Conservation (phyloP, 78 protist genomes). For the Dictyostelium brefeldianum region DNA sequence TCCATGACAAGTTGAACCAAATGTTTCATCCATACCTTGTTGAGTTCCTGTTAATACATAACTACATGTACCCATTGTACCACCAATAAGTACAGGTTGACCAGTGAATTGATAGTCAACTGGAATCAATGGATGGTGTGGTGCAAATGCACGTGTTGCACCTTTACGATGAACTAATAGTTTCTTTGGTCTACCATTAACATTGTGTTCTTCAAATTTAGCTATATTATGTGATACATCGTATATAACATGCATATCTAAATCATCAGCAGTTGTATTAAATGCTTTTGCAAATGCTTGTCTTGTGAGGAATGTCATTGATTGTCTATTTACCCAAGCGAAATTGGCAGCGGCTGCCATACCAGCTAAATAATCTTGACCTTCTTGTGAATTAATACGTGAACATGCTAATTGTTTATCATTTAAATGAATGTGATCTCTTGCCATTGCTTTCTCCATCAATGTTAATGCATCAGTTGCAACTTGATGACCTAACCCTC, state of each 20-base stretch:
- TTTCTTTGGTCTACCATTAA: conserved; percentile 88
- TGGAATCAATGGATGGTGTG: conserved; percentile 97
- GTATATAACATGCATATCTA: conserved; percentile 96
- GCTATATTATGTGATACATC: conserved; percentile 98
- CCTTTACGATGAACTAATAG: conserved; percentile 98
- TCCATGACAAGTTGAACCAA: conserved; percentile 98
- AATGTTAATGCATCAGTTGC: conserved; percentile 95
- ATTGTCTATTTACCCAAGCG: conserved; percentile 95
- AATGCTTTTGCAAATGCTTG: conserved; percentile 92
- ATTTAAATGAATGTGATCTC: conserved; percentile 89
- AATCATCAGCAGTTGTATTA: conserved; percentile 90
- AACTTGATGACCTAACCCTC: conserved; percentile 98
- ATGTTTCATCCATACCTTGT: conserved; percentile 91
- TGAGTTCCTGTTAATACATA: conserved; percentile 97
- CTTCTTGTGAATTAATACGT: conserved; percentile 60
- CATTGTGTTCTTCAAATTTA: conserved; percentile 94
- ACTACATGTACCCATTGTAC: conserved; percentile 96
- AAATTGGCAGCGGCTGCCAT: conserved; percentile 98
- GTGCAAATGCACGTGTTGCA: conserved; percentile 98
- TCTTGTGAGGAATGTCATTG: conserved; percentile 91
- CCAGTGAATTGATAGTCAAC: conserved; percentile 92
- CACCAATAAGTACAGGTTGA: conserved; percentile 98
- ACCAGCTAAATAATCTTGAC: conserved; percentile 90
- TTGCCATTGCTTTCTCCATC: conserved; percentile 94
- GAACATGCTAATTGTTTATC: conserved; percentile 89